Evolutionary conservation across 2,329 filamentous ascomycete genomes (phyloP).

Genomic region (Dryadomyces quercus-mongolicae): DNA sequence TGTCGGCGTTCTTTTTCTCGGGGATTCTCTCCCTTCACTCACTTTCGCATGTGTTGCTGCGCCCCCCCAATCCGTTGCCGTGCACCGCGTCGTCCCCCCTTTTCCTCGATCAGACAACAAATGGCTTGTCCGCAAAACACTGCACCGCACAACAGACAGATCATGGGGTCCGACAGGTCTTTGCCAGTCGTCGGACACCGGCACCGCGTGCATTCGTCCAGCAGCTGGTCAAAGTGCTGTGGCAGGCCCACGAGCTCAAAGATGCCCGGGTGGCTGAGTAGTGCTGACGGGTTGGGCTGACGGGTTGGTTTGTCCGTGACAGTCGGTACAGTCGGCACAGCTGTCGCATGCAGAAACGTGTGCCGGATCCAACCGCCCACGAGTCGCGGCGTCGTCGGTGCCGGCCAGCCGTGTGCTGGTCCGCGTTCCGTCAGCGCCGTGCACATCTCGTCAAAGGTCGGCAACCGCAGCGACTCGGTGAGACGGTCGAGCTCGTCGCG

Average conservation of each 20-base stretch:
- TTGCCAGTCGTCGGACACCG: slow-evolving; percentile 84
- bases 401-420: slow-evolving; percentile 35
- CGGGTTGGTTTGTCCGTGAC: slow-evolving; percentile 11
- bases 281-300: slow-evolving; percentile 23
- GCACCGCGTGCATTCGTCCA: slow-evolving; percentile 77
- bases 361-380: slow-evolving; percentile 65
- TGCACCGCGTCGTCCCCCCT: slow-evolving; percentile 25
- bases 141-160: slow-evolving; percentile 93
- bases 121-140: slow-evolving; percentile 91
- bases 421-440: slow-evolving; percentile 35
- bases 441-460: slow-evolving; percentile 69
- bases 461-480: slow-evolving; percentile 61
- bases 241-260: slow-evolving; percentile 90
- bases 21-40: slow-evolving; percentile 28
- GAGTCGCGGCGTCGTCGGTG: slow-evolving; percentile 28
- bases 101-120: slow-evolving; percentile 65
- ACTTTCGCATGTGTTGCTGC: slow-evolving; percentile 82
- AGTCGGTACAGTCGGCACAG: slow-evolving; percentile 11
- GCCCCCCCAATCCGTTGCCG: slow-evolving; percentile 58
- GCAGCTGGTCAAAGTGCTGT: slow-evolving; percentile 81
- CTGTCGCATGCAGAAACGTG: slow-evolving; percentile 17
- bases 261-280: slow-evolving; percentile 71
- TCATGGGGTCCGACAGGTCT: slow-evolving; percentile 77
- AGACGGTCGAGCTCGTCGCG: slow-evolving; percentile 74
- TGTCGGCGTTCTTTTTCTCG: not conserved